Base-by-base conservation (phyloP, 441 rosid species). In the Eutrema salsugineum region DNA sequence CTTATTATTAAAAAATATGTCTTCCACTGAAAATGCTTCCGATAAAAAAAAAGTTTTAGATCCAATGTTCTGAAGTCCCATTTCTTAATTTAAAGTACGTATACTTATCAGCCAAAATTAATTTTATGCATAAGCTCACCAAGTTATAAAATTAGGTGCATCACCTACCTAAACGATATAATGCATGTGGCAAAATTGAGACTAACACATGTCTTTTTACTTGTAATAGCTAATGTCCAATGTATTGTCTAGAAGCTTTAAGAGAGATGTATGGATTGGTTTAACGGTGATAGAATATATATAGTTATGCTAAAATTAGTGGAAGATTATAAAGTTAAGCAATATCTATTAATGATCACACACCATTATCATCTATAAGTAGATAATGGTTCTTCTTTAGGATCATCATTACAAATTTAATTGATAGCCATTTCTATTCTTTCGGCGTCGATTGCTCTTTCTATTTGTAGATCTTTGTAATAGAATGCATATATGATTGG, bases 131-230 rank as follows among this genome's bases (percentile, higher is more conserved):
- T 50, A 32, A 5, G 71, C 27, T 60, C 8, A 27, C 57, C 59
- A 70, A 32, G 36, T 46, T 59, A 58, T 56, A 22, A 14, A 62
- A 63, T 54, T 55, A 36, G 76, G 79, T 56, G 73, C 17, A 47
- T 69, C 71, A 76, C 79, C 79, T 38, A 76, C 79, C 60, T 68
- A 53, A 27, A 76, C 33, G 53, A 69, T 69, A 38, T 63, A 68
- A 47, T 30, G 70, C 79, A 76, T 76, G 79, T 76, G 79, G 32
- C 66, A 46, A 39, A 46, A 62, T 55, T 55, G 46, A 46, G 32
- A 56, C 22, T 46, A 63, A 47, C 79, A 54, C 70, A 63, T 63
- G 66, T 28, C 16, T 38, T 16, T 42, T 1, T 51, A 42, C 24
- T 73, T 57, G 14, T 56, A 27, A 28, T 20, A 47, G 48, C 43